Evolutionary conservation across 306 rosid species (phyloP).

Genomic region (Vigna radiata): DNA sequence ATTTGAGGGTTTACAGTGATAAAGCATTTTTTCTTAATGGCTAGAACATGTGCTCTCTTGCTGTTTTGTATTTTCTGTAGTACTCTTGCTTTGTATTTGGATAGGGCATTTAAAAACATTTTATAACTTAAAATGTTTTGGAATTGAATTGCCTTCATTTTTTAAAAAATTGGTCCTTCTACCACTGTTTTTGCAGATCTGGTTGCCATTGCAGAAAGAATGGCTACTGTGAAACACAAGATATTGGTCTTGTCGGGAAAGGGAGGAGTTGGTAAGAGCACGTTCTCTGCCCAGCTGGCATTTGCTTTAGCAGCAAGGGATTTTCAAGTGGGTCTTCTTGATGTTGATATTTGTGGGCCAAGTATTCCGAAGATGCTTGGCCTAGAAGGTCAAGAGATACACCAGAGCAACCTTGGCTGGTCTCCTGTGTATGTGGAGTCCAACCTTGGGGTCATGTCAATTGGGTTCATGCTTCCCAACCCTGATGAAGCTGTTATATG

Average conservation of each 20-base stretch:
- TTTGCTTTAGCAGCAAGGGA: conserved; percentile 88
- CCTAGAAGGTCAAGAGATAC: conserved; percentile 90
- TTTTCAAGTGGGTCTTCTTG: conserved; percentile 95
- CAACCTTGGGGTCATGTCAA: conserved; percentile 94
- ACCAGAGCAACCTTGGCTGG: conserved; percentile 97
- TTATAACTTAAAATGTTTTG: neutral
- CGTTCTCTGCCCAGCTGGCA: conserved; percentile 88
- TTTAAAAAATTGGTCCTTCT: neutral
- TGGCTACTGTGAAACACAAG: conserved; percentile 97
- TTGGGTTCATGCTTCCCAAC: conserved; percentile 85
- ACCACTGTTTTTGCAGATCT: conserved; percentile 62
- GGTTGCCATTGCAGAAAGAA: conserved; percentile 82
- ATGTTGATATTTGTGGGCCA: conserved; percentile 96
- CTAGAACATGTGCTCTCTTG: neutral
- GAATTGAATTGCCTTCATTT: neutral
- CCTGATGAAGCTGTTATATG: conserved; percentile 88
- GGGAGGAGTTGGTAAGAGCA: conserved; percentile 99
- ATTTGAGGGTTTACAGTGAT: conserved; percentile 23
- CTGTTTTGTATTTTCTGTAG: neutral
- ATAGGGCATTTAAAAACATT: neutral
- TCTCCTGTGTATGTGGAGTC: conserved; percentile 94
- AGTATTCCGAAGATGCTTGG: conserved; percentile 98
- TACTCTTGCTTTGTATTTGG: neutral
- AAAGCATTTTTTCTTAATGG: neutral
- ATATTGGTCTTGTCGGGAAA: conserved; percentile 89